Percentiles rank a stretch among this genome's conserved stretches.
Conservation (phyloP, 192 early-diverging fungal species). For the Coemansia sp. region DNA sequence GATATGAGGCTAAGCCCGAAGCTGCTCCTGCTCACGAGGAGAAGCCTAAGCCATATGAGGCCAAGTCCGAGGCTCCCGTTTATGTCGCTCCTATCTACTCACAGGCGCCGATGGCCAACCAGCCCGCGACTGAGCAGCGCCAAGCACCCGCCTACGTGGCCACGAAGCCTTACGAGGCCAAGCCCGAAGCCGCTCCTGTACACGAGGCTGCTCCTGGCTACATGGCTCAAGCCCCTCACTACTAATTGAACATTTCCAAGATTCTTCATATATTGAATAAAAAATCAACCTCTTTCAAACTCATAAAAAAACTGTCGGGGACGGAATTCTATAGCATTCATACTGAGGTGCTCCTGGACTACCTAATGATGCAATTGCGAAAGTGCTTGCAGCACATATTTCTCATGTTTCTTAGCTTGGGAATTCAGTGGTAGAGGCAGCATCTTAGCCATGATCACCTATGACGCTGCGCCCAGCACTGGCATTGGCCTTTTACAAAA, state of each 20-base stretch:
- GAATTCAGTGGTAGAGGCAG: too few species aligned
- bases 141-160: conserved; percentile 4
- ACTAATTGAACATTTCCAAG: conserved; percentile 12
- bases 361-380: too few species aligned
- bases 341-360: too few species aligned
- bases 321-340: background rate
- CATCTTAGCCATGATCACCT: too few species aligned
- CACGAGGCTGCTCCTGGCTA: conserved; percentile 20
- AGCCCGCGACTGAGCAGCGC: background rate
- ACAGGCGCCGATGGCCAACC: background rate
- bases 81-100: conserved; percentile 9
- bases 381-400: too few species aligned
- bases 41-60: background rate
- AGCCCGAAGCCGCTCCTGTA: conserved; percentile 18
- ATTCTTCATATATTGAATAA: conserved; percentile 3
- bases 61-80: conserved; percentile 4
- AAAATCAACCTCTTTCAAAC: background rate
- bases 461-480: too few species aligned
- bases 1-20: conserved; percentile 3
- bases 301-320: background rate
- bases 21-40: background rate
- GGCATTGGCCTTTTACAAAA: too few species aligned
- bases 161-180: conserved; percentile 14
- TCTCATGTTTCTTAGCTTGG: too few species aligned
- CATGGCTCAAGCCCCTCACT: conserved; percentile 33